A percentile compares a stretch with the other conserved stretches of the same genome.
These are phyloP conservation scores for Flaveria floridana DNA, from an alignment of 140 eudicot genomes.

Conservation along the genomic window DNA sequence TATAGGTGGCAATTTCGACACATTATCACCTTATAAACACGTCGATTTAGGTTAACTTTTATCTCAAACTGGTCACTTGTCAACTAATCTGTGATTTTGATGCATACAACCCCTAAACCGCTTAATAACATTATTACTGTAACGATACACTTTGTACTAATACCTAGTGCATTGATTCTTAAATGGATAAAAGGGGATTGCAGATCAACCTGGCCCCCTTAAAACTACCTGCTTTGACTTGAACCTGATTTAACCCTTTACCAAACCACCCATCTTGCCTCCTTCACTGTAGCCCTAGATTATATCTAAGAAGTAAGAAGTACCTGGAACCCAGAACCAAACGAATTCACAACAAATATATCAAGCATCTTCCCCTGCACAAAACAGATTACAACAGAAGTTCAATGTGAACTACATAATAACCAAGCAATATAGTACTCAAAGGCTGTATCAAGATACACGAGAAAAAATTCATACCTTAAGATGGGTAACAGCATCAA, in stretches of 20 bases:
- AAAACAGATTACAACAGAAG: not conserved
- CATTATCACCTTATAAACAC: not conserved
- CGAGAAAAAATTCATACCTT: slow-evolving; percentile 47
- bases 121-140: not conserved
- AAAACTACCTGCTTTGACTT: not conserved
- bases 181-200: not conserved
- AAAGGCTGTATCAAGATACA: not conserved
- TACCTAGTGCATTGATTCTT: not conserved
- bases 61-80: not conserved
- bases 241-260: not conserved
- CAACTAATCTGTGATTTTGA: not conserved
- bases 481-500: slow-evolving; percentile 61
- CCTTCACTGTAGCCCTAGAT: not conserved
- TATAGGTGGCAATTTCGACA: not conserved
- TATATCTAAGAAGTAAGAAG: slow-evolving; percentile 29
- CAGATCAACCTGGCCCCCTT: not conserved
- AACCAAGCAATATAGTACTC: slow-evolving; percentile 7
- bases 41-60: not conserved
- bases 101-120: not conserved
- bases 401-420: slow-evolving; percentile 14
- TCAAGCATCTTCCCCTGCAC: slow-evolving; percentile 83
- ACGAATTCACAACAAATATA: slow-evolving; percentile 91
- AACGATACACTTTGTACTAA: not conserved
- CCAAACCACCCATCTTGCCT: slow-evolving; percentile 4
- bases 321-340: slow-evolving; percentile 96